These are phyloP conservation scores for Magnolia officinalis DNA, from an alignment of 164 flowering plant genomes.

Conservation along the genomic window DNA sequence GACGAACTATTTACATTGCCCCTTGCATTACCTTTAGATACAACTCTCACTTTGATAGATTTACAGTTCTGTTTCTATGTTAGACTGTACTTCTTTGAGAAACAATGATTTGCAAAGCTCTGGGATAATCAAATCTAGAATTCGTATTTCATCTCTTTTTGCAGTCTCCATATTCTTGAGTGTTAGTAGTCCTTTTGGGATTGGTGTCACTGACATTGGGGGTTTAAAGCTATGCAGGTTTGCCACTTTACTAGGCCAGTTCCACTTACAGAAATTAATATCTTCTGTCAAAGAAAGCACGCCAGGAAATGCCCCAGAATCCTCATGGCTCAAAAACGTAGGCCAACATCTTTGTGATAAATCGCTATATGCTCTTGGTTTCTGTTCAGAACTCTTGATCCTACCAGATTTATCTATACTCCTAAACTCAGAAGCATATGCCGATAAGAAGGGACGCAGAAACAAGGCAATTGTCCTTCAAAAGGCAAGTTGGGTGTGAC, in stretches of 20 bases:
- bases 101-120: too few relatives aligned
- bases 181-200: not conserved
- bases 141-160: not conserved
- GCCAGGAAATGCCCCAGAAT: constrained; percentile 10
- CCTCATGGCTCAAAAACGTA: constrained; percentile 39
- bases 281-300: constrained; percentile 37
- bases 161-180: not conserved
- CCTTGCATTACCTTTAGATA: too few relatives aligned
- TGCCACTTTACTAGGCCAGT: constrained; percentile 61
- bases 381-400: constrained; percentile 55
- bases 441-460: constrained; percentile 32
- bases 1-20: too few relatives aligned
- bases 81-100: too few relatives aligned
- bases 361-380: constrained; percentile 62
- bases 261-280: constrained; percentile 64
- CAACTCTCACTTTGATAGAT: too few relatives aligned
- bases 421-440: constrained; percentile 52
- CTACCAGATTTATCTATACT: constrained; percentile 55
- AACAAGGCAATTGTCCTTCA: constrained; percentile 67
- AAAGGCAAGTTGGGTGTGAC: constrained; percentile 42
- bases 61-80: too few relatives aligned
- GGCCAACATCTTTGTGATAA: constrained; percentile 41
- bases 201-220: not conserved
- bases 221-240: constrained; percentile 53
- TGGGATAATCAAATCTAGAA: not conserved